These are phyloP conservation scores for Solanum hybrid DNA, from an alignment of 305 asterid genomes.

Conservation along the genomic window DNA sequence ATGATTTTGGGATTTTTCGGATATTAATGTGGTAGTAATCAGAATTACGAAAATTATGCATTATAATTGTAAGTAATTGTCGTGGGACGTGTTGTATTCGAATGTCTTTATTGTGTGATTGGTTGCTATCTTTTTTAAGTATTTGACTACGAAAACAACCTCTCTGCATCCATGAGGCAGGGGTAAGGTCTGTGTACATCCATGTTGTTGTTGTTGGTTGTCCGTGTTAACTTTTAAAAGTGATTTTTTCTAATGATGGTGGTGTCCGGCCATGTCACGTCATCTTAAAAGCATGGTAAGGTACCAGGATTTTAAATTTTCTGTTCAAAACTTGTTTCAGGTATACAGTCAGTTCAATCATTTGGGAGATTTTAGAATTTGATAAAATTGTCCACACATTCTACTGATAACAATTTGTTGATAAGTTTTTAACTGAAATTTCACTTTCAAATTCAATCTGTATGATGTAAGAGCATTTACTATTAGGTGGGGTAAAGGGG, in stretches of 20 bases:
- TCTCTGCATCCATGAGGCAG: not conserved
- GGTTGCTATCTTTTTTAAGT: not conserved
- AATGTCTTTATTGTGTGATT: not conserved
- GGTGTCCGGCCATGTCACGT: not conserved
- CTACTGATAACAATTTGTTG: not conserved
- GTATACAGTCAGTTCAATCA: not conserved
- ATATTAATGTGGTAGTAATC: not conserved
- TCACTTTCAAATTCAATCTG: not conserved
- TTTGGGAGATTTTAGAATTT: not conserved
- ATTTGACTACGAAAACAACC: not conserved
- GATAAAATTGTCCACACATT: not conserved
- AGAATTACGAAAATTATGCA: not conserved
- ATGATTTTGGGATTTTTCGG: not conserved
- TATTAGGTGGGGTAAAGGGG: not conserved
- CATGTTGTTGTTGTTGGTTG: not conserved
- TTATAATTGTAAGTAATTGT: not conserved
- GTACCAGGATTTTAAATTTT: not conserved
- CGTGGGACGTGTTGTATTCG: not conserved
- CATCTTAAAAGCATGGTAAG: not conserved
- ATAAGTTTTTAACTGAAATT: not conserved
- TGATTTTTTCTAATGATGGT: not conserved
- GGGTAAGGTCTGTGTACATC: not conserved
- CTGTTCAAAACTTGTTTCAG: not conserved
- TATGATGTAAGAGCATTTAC: not conserved
- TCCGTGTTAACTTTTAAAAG: not conserved